phyloP scores from a whole-genome alignment of 2,329 filamentous ascomycete genomes.

The Shiraia bambusicola region DNA sequence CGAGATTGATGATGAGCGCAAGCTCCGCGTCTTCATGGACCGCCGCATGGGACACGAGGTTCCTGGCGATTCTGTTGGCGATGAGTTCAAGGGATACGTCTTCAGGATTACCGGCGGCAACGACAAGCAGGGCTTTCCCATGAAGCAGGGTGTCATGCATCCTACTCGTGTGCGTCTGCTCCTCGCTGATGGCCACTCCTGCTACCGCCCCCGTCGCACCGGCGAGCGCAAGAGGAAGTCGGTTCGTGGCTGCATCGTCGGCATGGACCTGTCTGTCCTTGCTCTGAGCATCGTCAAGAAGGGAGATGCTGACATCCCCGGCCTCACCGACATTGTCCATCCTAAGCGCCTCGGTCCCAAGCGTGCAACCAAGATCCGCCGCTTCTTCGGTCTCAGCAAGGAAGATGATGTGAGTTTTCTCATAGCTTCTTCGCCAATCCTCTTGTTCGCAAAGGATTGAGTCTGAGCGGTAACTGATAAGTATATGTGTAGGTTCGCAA shows the following conservation, averaged over 20 bases:
- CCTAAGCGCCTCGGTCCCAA: constrained; percentile 99
- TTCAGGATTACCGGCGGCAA: constrained; percentile 99
- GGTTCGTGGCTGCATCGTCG: constrained; percentile 98
- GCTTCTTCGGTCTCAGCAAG: constrained; percentile 99
- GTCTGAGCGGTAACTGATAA: constrained; percentile 45
- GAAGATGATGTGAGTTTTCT: constrained; percentile 96
- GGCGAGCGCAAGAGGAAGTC: constrained; percentile 99
- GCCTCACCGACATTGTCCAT: constrained; percentile 95
- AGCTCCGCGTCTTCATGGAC: constrained; percentile 98
- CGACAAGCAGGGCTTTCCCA: constrained; percentile 99
- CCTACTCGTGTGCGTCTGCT: constrained; percentile 98
- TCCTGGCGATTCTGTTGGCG: constrained; percentile 88
- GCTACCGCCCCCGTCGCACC: constrained; percentile 96
- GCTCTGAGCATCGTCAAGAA: constrained; percentile 97
- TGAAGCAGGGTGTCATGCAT: constrained; percentile 99
- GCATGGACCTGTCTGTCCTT: constrained; percentile 89
- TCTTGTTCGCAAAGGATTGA: constrained; percentile 46
- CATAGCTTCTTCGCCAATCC: constrained; percentile 67
- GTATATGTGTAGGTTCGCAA: constrained; percentile 83
- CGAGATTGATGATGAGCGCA: constrained; percentile 99
- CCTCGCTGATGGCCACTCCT: constrained; percentile 94
- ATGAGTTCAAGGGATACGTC: constrained; percentile 99
- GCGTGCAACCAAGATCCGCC: constrained; percentile 99
- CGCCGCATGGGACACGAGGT: constrained; percentile 95
- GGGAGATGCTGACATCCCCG: constrained; percentile 90